Evolutionary conservation across 2,329 filamentous ascomycete genomes (phyloP).

Genomic region (Ceratocystis colombiana): DNA sequence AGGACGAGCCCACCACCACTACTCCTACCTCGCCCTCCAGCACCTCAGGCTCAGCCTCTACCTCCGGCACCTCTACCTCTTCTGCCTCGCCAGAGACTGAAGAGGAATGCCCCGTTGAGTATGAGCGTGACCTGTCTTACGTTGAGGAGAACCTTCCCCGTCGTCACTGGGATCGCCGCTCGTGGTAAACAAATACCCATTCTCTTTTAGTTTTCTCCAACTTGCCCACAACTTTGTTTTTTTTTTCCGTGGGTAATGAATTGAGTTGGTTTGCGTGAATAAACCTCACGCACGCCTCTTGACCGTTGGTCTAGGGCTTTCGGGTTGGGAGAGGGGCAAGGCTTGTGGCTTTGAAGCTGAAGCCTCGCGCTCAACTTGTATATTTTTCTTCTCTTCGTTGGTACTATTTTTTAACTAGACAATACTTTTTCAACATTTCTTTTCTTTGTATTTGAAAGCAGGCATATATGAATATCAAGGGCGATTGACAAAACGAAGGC

Average conservation of each 20-base stretch:
- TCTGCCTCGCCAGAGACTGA: slow-evolving; percentile 1
- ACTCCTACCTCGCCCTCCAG: slow-evolving; percentile 2
- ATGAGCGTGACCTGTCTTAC: slow-evolving; percentile 20
- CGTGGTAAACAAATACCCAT: slow-evolving; percentile 17
- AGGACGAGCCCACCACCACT: slow-evolving; percentile 14
- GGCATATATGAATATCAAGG: slow-evolving; percentile 13
- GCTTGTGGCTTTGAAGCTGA: background rate
- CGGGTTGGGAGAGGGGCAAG: background rate
- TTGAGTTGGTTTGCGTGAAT: background rate
- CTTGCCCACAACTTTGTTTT: background rate
- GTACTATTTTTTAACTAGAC: slow-evolving; percentile 15
- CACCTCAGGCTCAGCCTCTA: background rate
- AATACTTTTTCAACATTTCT: slow-evolving; percentile 13
- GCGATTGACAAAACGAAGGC: slow-evolving; percentile 3
- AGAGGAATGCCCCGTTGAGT: slow-evolving; percentile 17
- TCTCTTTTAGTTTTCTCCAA: background rate
- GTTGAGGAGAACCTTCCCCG: slow-evolving; percentile 17
- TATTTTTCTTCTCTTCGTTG: slow-evolving; percentile 18
- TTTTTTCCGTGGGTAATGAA: background rate
- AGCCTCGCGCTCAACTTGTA: background rate
- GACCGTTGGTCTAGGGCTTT: background rate
- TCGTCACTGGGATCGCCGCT: slow-evolving; percentile 24
- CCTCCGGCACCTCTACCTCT: background rate
- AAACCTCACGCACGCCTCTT: background rate
- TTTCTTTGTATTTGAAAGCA: slow-evolving; percentile 14